Percentiles rank a stretch among this genome's conserved stretches.
Evolutionary conservation across 169 alveolate genomes (phyloP).

Genomic region (Plasmodium chabaudi): DNA sequence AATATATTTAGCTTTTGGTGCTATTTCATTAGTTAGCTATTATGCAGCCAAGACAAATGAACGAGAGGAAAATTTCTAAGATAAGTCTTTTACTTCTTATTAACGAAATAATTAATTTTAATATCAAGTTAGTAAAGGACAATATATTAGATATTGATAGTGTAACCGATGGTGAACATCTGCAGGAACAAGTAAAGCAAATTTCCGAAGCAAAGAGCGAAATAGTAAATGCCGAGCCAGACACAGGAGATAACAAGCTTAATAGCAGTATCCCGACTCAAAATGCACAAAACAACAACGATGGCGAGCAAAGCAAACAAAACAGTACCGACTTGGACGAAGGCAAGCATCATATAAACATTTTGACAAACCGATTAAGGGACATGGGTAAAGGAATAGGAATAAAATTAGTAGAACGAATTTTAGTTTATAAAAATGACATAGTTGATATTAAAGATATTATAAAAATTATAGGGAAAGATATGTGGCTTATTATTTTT

Average conservation of each 20-base stretch:
- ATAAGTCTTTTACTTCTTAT: conserved; percentile 39
- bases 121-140: conserved; percentile 18
- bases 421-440: conserved; percentile 45
- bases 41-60: conserved; percentile 10
- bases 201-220: not conserved
- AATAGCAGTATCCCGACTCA: no score
- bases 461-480: conserved; percentile 41
- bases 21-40: no score
- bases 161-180: not conserved
- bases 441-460: conserved; percentile 49
- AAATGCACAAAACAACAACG: not conserved
- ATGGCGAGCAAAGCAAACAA: not conserved
- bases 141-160: conserved; percentile 28
- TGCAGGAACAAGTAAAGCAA: conserved; percentile 4
- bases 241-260: not conserved
- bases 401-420: conserved; percentile 31
- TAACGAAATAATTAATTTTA: conserved; percentile 48
- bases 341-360: not conserved
- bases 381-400: conserved; percentile 70
- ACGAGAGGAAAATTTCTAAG: conserved; percentile 43
- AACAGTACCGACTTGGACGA: not conserved
- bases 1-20: no score
- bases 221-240: not conserved
- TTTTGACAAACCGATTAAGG: conserved; percentile 25
- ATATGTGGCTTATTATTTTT: conserved; percentile 41